Evolutionary conservation across 441 rosid species (phyloP).

Genomic region (Mallotus repandus): DNA sequence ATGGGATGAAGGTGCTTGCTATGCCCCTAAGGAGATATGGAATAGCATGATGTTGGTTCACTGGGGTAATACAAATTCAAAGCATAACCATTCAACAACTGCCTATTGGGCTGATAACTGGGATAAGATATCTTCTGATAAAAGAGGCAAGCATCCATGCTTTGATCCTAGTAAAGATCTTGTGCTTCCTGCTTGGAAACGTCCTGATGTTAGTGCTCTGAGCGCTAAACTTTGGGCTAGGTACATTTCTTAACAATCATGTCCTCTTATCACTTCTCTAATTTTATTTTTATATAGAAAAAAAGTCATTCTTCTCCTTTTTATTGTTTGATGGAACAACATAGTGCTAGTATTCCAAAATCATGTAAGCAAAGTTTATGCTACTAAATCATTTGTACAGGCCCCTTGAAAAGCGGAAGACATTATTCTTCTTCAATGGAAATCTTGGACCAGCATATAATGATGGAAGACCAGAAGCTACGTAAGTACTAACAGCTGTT

Average conservation of each 20-base stretch:
- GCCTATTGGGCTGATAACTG: constrained; percentile 91
- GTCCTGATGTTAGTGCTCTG: constrained; percentile 60
- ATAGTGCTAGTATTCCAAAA: constrained; percentile 6
- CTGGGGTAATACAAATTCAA: constrained; percentile 96
- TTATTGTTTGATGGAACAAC: constrained; percentile 13
- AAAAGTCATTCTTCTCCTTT: neutral
- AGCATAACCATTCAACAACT: constrained; percentile 90
- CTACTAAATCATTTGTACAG: constrained; percentile 36
- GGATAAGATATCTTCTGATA: constrained; percentile 64
- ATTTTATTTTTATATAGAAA: neutral
- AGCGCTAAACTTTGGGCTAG: constrained; percentile 64
- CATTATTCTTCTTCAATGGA: constrained; percentile 87
- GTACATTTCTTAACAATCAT: constrained; percentile 30
- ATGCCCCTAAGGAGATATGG: constrained; percentile 99
- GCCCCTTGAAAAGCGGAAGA: constrained; percentile 72
- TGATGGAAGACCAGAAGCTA: constrained; percentile 77
- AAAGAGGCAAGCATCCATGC: constrained; percentile 88
- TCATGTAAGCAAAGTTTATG: constrained; percentile 10
- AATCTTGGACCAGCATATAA: constrained; percentile 91
- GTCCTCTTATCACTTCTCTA: neutral
- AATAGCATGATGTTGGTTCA: constrained; percentile 97
- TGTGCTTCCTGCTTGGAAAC: constrained; percentile 96
- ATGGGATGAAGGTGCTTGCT: constrained; percentile 99
- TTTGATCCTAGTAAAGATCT: constrained; percentile 95
- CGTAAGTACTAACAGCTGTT: constrained; percentile 52